phyloP scores from a whole-genome alignment of 208 protist genomes.

The Leishmania gerbilli region DNA sequence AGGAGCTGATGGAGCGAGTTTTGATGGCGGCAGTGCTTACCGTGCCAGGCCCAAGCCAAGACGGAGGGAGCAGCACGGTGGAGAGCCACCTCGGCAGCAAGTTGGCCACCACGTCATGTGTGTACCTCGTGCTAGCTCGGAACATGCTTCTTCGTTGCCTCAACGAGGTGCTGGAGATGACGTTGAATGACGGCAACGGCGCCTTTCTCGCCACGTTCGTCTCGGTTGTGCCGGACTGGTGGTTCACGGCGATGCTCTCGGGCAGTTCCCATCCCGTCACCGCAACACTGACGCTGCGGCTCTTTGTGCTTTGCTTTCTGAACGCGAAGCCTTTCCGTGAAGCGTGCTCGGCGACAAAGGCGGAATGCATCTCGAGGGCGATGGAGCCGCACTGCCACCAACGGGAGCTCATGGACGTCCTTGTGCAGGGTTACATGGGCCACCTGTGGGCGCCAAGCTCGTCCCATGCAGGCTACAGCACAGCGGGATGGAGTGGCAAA shows the following conservation, averaged over 20 bases:
- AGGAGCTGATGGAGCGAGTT: conserved; percentile 42
- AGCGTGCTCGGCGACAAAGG: conserved; percentile 17
- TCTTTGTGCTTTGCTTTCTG: conserved; percentile 61
- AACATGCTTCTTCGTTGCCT: conserved; percentile 58
- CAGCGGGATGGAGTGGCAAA: conserved; percentile 24
- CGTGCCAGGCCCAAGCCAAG: conserved; percentile 29
- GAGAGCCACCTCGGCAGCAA: conserved; percentile 47
- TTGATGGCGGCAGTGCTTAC: conserved; percentile 44
- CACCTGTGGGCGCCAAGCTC: conserved; percentile 31
- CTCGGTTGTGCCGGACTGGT: conserved; percentile 47
- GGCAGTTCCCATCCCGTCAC: conserved; percentile 50
- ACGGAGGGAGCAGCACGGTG: conserved; percentile 11
- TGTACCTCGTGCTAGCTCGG: conserved; percentile 51
- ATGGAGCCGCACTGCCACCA: conserved; percentile 58
- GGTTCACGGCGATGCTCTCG: conserved; percentile 53
- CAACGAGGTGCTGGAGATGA: conserved; percentile 40
- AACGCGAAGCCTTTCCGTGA: conserved; percentile 41
- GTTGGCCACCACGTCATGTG: conserved; percentile 30
- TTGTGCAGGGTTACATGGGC: conserved; percentile 53
- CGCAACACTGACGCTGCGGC: conserved; percentile 46
- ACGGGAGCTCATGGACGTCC: conserved; percentile 44
- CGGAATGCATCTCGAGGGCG: conserved; percentile 32
- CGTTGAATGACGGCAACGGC: conserved; percentile 14
- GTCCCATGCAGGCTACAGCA: conserved; percentile 23
- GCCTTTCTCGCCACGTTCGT: conserved; percentile 31